Evolutionary conservation across 305 asterid species (phyloP).

Genomic region (Fraxinus latifolia): DNA sequence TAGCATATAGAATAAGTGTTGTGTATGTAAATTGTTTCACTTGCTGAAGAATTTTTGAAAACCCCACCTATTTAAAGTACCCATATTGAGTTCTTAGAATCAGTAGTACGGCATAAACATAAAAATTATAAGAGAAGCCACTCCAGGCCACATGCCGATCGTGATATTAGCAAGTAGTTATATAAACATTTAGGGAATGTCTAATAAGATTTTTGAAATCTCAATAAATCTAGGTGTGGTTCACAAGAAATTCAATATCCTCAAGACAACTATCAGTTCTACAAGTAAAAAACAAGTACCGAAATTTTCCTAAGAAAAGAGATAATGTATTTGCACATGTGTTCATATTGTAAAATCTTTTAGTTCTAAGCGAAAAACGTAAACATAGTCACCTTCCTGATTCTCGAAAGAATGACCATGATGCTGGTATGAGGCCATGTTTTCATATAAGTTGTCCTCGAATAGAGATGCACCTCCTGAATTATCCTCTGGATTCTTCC

Average conservation of each 20-base stretch:
- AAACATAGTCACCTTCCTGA: conserved; percentile 46
- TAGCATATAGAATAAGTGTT: neutral
- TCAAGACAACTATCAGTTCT: neutral
- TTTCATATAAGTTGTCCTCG: conserved; percentile 43
- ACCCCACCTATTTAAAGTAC: neutral
- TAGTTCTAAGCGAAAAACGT: neutral
- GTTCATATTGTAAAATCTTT: neutral
- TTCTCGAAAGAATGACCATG: conserved; percentile 42
- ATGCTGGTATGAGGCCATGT: conserved; percentile 44
- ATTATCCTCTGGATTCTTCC: conserved; percentile 51
- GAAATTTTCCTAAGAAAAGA: neutral
- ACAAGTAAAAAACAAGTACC: neutral
- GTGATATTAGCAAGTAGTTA: neutral
- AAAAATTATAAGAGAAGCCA: neutral
- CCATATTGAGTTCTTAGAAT: neutral
- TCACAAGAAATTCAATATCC: neutral
- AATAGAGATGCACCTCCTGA: conserved; percentile 50
- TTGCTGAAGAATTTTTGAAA: neutral
- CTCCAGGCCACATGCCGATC: neutral
- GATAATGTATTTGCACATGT: neutral
- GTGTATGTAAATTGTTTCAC: neutral
- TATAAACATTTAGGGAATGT: neutral
- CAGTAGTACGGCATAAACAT: neutral
- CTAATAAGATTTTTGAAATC: neutral
- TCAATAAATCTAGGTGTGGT: neutral